Evolutionary conservation across 768 basidiomycete species (phyloP), one percentile per base, ranked within the genome.

Genomic region (Tulasnella sp.): DNA sequence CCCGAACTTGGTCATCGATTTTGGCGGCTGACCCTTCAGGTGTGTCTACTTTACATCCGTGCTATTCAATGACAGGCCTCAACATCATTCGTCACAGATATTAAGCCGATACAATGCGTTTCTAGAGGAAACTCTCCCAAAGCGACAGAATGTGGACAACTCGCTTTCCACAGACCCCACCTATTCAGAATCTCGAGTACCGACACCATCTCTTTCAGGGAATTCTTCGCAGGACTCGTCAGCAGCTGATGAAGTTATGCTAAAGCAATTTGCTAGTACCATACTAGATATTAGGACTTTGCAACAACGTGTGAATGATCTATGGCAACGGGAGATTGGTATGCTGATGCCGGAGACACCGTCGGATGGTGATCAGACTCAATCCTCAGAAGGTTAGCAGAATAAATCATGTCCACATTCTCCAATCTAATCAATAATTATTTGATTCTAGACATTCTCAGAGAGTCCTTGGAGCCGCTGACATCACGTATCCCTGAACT

Each of bases 21-120:
- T 64, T 98, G 93, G 95, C 78, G 75, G 59, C 67, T 98, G 52
- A 86, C 82, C 5, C 66, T 99, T 24, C 93, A 99, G 76, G 90
- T 89, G 43, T 33, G 70, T 58, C 45, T 8, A 7, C 45, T n/a
- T 20, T 40, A 5, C 39, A 20, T 34, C 44, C 5, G 19, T 13
- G 24, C 32, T 16, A 27, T 13, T 42, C 24, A n/a, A 16, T 20
- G 4, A 3, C 8, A 7, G 20, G 41, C 4, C 34, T 55, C 24
- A 46, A 27, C 7, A 2, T 48, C 24, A 41, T 27, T 8, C 7
- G 8, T 20, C 1, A 29, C 52, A 92, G 88, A 78, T 95, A 53
- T 59, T 92, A 45, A 83, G 79, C 58, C 74, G 90, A 48, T 90
- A 87, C 61, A 75, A 67, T 51, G 73, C 72, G 28, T 93, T 89